phyloP scores from a whole-genome alignment of 2,329 filamentous ascomycete genomes.

The Calonectria pseudoturangicola region DNA sequence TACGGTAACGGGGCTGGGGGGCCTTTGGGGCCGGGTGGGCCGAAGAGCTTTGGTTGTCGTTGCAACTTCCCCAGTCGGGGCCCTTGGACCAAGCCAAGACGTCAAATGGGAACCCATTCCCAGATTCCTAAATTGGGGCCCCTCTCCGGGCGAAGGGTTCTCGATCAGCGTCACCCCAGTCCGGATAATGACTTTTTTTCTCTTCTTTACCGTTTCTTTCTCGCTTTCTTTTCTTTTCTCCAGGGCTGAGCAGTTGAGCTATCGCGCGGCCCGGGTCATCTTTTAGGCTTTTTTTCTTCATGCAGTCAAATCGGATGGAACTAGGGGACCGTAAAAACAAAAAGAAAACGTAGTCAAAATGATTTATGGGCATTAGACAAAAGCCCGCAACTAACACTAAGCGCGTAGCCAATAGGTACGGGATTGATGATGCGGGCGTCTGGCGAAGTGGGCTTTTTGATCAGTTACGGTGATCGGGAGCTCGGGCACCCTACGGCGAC shows the following conservation, averaged over 20 bases:
- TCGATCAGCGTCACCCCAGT: constrained; percentile 4
- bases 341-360: neutral
- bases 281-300: neutral
- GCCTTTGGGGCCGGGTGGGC: constrained; percentile 19
- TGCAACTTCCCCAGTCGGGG: constrained; percentile 37
- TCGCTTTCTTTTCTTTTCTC: neutral
- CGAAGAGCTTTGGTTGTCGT: constrained; percentile 8
- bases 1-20: constrained; percentile 10
- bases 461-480: constrained; percentile 8
- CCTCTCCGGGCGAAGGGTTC: constrained; percentile 16
- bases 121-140: constrained; percentile 39
- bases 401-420: neutral
- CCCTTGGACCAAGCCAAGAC: constrained; percentile 1
- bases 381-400: constrained; percentile 20
- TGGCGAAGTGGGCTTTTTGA: neutral
- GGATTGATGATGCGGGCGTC: neutral
- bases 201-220: neutral
- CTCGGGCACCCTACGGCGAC: constrained; percentile 8
- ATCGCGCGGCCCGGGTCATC: neutral
- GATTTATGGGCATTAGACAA: neutral
- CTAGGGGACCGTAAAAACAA: neutral
- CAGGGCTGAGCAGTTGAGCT: constrained; percentile 1
- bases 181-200: constrained; percentile 14
- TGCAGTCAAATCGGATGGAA: neutral
- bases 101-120: constrained; percentile 39